These are phyloP conservation scores for Penicillium sp. DNA, from an alignment of 2,329 filamentous ascomycete genomes.

Conservation along the genomic window DNA sequence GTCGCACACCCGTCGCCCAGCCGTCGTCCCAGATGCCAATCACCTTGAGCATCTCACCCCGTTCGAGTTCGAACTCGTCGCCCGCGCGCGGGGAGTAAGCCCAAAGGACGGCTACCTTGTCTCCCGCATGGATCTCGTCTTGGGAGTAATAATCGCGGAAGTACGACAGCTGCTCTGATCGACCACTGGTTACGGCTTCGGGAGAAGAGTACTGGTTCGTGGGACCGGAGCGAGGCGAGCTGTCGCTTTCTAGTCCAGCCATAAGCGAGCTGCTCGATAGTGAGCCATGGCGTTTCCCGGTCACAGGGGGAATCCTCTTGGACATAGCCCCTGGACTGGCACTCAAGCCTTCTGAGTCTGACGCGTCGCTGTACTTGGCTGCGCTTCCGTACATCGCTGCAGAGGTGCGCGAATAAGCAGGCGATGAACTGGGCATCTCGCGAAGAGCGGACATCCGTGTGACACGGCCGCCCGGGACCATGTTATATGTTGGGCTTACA, in stretches of 20 bases:
- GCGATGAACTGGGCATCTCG: slow-evolving; percentile 62
- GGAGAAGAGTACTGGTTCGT: slow-evolving; percentile 77
- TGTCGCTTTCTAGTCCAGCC: slow-evolving; percentile 59
- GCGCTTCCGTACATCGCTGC: slow-evolving; percentile 48
- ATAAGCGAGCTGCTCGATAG: slow-evolving; percentile 80
- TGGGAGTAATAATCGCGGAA: slow-evolving; percentile 99
- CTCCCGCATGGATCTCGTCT: slow-evolving; percentile 88
- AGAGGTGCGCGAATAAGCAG: slow-evolving; percentile 52
- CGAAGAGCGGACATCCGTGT: slow-evolving; percentile 94
- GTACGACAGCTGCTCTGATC: slow-evolving; percentile 90
- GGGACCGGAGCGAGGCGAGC: slow-evolving; percentile 66
- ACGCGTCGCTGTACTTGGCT: slow-evolving; percentile 50
- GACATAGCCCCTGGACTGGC: slow-evolving; percentile 68
- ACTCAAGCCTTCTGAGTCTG: slow-evolving; percentile 64
- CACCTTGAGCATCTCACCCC: slow-evolving; percentile 96
- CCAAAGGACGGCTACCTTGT: slow-evolving; percentile 89
- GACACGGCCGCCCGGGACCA: slow-evolving; percentile 81
- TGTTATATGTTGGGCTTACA: slow-evolving; percentile 55
- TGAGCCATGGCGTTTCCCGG: slow-evolving; percentile 73
- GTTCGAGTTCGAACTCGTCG: slow-evolving; percentile 88
- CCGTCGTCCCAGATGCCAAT: slow-evolving; percentile 99
- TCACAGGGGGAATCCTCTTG: slow-evolving; percentile 45
- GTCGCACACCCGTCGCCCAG: slow-evolving; percentile 89
- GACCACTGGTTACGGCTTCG: slow-evolving; percentile 75
- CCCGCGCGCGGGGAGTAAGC: slow-evolving; percentile 91